Percentiles rank a stretch among this genome's conserved stretches.
Evolutionary conservation across 192 early-diverging fungal genomes (phyloP).

Genomic region (Entomortierella beljakovae): DNA sequence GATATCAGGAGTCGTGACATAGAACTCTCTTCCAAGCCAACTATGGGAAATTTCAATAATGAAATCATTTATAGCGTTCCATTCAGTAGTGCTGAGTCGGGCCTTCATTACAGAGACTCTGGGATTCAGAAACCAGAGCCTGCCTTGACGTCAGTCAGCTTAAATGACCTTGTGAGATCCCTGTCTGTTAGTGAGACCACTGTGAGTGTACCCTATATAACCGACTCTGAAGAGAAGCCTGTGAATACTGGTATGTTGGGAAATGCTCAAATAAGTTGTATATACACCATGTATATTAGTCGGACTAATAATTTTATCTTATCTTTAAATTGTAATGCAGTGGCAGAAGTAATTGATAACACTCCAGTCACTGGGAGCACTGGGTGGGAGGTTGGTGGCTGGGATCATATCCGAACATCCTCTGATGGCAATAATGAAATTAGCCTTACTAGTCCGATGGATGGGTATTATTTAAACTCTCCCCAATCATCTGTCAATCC

Average conservation of each 20-base stretch:
- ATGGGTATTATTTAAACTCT: not conserved
- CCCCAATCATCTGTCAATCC: not conserved
- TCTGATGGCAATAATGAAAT: slow-evolving; percentile 11
- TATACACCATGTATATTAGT: not conserved
- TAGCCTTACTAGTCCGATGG: slow-evolving; percentile 16
- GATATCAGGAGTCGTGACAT: too few species aligned
- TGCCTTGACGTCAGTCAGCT: not conserved
- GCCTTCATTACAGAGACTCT: too few species aligned
- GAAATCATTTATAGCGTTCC: too few species aligned
- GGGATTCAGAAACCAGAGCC: slow-evolving; percentile 11
- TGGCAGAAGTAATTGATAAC: not conserved
- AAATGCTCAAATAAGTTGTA: not conserved
- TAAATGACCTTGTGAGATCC: too few species aligned
- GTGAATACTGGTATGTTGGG: not conserved
- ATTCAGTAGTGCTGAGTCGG: too few species aligned
- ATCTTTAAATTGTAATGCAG: not conserved
- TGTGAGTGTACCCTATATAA: too few species aligned
- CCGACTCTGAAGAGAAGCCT: not conserved
- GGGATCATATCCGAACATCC: slow-evolving; percentile 13
- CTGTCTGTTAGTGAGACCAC: too few species aligned
- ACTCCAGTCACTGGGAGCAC: slow-evolving; percentile 15
- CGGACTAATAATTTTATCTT: not conserved
- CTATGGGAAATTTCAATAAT: too few species aligned
- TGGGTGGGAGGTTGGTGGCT: slow-evolving; percentile 36
- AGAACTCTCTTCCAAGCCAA: too few species aligned